Percentiles rank a stretch among this genome's conserved stretches.
Evolutionary conservation across 129 eudicot genomes (phyloP).

Genomic region (Arctium minus): DNA sequence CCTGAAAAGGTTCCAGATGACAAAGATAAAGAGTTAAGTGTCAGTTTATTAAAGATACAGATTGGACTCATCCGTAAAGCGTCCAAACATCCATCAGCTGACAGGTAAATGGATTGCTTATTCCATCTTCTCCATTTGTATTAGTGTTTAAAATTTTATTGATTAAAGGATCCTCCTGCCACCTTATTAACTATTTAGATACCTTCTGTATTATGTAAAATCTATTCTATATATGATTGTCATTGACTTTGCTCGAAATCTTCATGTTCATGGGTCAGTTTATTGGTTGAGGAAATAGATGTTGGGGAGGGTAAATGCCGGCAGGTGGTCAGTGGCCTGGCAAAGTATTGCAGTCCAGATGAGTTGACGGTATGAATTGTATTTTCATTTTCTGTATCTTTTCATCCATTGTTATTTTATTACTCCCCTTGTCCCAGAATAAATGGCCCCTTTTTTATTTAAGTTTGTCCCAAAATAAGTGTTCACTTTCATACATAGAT

Average conservation of each 20-base stretch:
- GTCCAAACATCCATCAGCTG: slow-evolving; percentile 98
- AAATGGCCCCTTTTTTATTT: background rate
- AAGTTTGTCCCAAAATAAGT: background rate
- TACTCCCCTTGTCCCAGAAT: background rate
- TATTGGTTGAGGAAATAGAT: slow-evolving; percentile 97
- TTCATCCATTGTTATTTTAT: background rate
- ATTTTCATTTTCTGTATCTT: background rate
- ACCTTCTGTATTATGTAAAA: background rate
- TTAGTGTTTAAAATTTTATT: background rate
- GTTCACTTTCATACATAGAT: background rate
- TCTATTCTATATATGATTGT: background rate
- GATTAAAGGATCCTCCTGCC: background rate
- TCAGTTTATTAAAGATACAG: slow-evolving; percentile 78
- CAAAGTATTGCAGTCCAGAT: slow-evolving; percentile 85
- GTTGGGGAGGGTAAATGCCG: slow-evolving; percentile 81
- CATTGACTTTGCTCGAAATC: slow-evolving; percentile 1
- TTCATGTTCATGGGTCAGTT: slow-evolving; percentile 45
- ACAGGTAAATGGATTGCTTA: slow-evolving; percentile 47
- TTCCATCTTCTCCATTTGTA: background rate
- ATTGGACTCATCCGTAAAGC: slow-evolving; percentile 93
- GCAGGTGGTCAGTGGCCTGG: slow-evolving; percentile 98
- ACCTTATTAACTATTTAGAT: background rate
- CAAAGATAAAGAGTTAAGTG: slow-evolving; percentile 73
- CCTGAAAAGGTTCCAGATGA: slow-evolving; percentile 71
- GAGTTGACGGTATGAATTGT: slow-evolving; percentile 60